Percentiles rank a stretch among this genome's conserved stretches.
Evolutionary conservation across 768 basidiomycete genomes (phyloP).

Genomic region (Stropharia rugosoannulata): DNA sequence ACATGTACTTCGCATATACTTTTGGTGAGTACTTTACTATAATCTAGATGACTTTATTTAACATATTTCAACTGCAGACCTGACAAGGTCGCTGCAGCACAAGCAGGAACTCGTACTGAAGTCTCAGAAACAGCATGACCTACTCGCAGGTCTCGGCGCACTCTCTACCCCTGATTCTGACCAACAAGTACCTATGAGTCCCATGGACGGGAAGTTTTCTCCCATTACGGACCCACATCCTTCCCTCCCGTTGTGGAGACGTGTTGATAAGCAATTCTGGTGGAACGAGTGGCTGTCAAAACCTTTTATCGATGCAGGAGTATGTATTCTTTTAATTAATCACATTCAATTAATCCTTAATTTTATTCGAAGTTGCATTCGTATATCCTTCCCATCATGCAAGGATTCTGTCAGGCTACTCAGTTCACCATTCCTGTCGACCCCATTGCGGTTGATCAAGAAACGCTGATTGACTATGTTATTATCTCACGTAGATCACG

Average conservation of each 20-base stretch:
- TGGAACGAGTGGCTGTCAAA: constrained; percentile 92
- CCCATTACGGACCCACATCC: constrained; percentile 70
- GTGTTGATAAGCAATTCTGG: constrained; percentile 90
- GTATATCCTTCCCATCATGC: constrained; percentile 89
- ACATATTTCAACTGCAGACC: constrained; percentile 43
- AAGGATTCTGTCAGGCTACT: constrained; percentile 85
- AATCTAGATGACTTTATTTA: background rate
- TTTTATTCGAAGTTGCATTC: constrained; percentile 59
- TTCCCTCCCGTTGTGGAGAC: constrained; percentile 85
- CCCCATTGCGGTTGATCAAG: constrained; percentile 39
- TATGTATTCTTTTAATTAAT: constrained; percentile 32
- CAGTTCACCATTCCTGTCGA: constrained; percentile 62
- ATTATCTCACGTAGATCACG: constrained; percentile 85
- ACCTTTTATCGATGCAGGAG: constrained; percentile 86
- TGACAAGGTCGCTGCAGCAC: constrained; percentile 80
- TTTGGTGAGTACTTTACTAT: constrained; percentile 55
- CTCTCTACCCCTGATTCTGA: constrained; percentile 30
- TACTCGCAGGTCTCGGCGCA: constrained; percentile 63
- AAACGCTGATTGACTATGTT: constrained; percentile 67
- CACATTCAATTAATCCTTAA: background rate
- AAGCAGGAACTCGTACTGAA: constrained; percentile 68
- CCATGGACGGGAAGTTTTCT: constrained; percentile 38
- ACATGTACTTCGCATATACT: constrained; percentile 88
- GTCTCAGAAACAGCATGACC: constrained; percentile 53
- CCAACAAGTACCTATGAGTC: constrained; percentile 13